Base-by-base conservation (phyloP, 2,329 filamentous ascomycete genomes). In the Paraphaeosphaeria sporulosa region DNA sequence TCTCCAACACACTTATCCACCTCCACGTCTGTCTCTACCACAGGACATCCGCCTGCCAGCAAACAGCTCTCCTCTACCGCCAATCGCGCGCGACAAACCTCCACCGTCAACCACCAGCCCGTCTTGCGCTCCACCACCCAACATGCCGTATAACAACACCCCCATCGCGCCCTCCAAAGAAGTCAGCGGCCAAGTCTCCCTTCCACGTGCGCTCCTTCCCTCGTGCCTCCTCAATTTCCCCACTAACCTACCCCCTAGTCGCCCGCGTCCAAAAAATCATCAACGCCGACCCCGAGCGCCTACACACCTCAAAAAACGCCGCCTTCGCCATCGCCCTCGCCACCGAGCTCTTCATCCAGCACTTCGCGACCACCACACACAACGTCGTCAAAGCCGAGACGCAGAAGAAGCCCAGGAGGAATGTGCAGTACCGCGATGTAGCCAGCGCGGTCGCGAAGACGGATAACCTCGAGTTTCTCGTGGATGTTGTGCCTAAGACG, bases 241-340 rank as follows among this genome's bases (percentile, higher is more conserved):
- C 25, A 27, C 57, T 25, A 30, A 13, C 50, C 15, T 32, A 12
- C 19, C 48, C 71, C 25, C 25, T 27, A 98, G 95, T 98, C 58
- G 92, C 95, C 19, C 88, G 95, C 71, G 92, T 99, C 60, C 97
- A 97, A 81, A 97, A 96, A 81, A 97, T 99, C 75, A 92, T 99
- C 62, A 86, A 88, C 51, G 86, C 93, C 59, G 95, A 99, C 78
- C 72, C 71, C 0, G 88, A 92, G 46, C 94, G 97, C 64, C 91
- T 97, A 63, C 84, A 83, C 64, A 87, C 91, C 78, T 96, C 94
- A 49, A 96, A 94, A 78, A 96, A 96, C 73, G 94, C 94, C 56
- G 91, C 94, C 21, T 98, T 98, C 77, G 89, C 94, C 59, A 96
- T 98, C 71, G 94, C 94, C 1, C 85, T 97, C 61, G 95, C 95